These are phyloP conservation scores for Aspergillus ibericus DNA, from an alignment of 2,329 filamentous ascomycete species.

Conservation along the genomic window DNA sequence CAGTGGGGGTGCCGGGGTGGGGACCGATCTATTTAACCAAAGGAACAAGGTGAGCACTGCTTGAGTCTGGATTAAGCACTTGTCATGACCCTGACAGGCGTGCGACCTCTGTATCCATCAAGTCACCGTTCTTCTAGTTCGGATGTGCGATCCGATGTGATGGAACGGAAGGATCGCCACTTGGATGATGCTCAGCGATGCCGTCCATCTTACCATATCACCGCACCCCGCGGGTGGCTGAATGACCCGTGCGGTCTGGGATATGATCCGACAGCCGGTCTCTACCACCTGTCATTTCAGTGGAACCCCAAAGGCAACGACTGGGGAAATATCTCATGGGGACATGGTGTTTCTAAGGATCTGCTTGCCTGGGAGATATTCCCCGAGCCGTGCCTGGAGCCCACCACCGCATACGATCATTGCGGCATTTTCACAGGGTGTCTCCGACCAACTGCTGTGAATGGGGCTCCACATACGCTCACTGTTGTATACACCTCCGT, in stretches of 20 bases:
- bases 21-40: too few relatives aligned
- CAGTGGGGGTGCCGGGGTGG: background rate
- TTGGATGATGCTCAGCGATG: conserved; percentile 12
- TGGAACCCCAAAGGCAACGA: conserved; percentile 45
- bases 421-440: conserved; percentile 48
- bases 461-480: conserved; percentile 28
- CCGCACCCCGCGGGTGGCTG: conserved; percentile 42
- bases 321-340: conserved; percentile 48
- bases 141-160: background rate
- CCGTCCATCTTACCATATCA: conserved; percentile 39
- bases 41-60: too few relatives aligned
- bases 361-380: conserved; percentile 40
- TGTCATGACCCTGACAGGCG: too few relatives aligned
- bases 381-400: conserved; percentile 31
- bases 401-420: conserved; percentile 38
- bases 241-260: conserved; percentile 47
- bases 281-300: conserved; percentile 47
- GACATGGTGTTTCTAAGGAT: conserved; percentile 39
- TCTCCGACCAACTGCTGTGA: conserved; percentile 29
- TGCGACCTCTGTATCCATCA: too few relatives aligned
- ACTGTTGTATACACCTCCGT: conserved; percentile 46
- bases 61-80: too few relatives aligned
- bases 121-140: background rate
- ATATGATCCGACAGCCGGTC: conserved; percentile 40
- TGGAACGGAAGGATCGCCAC: background rate